Evolutionary conservation across 306 rosid genomes (phyloP).

Genomic region (Citrullus mucosospermus): DNA sequence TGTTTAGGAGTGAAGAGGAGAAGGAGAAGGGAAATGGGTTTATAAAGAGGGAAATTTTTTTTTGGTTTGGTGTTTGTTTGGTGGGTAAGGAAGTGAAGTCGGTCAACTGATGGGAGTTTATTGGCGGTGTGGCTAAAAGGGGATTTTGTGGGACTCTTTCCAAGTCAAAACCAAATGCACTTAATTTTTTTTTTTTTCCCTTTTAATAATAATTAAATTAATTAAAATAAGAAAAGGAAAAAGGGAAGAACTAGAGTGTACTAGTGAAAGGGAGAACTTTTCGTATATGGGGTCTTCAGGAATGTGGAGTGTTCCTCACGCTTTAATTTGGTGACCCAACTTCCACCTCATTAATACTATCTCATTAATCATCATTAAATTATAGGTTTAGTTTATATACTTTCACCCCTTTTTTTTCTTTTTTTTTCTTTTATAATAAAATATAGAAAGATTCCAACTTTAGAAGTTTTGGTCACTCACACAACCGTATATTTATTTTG

Average conservation of each 20-base stretch:
- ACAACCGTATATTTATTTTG: no score
- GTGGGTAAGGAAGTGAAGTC: slow-evolving; percentile 1
- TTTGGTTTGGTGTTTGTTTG: neutral
- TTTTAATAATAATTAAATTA: neutral
- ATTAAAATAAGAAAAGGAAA: neutral
- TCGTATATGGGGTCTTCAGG: neutral
- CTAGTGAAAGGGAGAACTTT: neutral
- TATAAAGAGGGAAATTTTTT: slow-evolving; percentile 5
- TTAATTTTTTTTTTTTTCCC: neutral
- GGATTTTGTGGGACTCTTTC: neutral
- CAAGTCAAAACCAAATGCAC: neutral
- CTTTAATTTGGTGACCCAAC: neutral
- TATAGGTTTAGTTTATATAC: no score
- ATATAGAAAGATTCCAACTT: no score
- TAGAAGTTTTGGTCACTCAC: no score
- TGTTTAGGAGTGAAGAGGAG: neutral
- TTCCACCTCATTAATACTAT: neutral
- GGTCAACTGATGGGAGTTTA: neutral
- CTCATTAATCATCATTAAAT: no score
- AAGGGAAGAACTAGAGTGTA: neutral
- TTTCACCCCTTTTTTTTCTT: no score
- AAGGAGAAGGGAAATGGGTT: neutral
- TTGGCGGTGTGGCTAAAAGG: neutral
- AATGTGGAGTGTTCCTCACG: slow-evolving; percentile 1
- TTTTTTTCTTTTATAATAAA: no score